Evolutionary conservation across 257 asterid species (phyloP), one percentile per base, ranked within the genome.

Genomic region (Plectranthus barbatus): DNA sequence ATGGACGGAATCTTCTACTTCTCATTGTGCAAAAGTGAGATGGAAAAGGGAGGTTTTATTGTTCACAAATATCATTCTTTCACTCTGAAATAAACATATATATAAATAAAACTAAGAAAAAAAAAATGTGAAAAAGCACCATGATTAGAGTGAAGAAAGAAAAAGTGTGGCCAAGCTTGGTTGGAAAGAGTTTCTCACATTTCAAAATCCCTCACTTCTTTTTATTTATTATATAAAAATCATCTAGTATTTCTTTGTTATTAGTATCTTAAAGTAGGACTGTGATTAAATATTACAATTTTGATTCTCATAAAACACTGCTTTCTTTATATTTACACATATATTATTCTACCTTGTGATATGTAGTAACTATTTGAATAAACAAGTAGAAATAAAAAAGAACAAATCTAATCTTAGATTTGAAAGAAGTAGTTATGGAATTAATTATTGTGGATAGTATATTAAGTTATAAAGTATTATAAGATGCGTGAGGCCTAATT

Each of bases 1-100:
- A 64, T 71, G 84, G 60, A 71, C 77, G 80, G 87, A 80, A 85
- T 85, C 87, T 80, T 83, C 86, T 47, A 75, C 55, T 73, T 82
- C 79, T 67, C 75, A 72, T 72, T 71, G 77, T 73, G 70, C 62
- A 50, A 62, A 72, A 59, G 69, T 62, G 60, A 69, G 36, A 39
- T 47, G 61, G 2, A 64, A 60, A 64, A 69, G 42, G 26, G 52
- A 40, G 71, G 36, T 23, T 42, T n/a, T 64, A 33, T 58, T 72
- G 62, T 68, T 73, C 77, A 47, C 34, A 65, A 52, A 66, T 21
- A 74, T 74, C 66, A 78, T 70, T 63, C 21, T 66, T 61, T 60
- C 69, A 53, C 47, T 68, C 39, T 64, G 52, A 53, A 51, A 37
- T 10, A 10, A 40, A 41, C 17, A 15, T 4, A 64, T 20, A 13